Conservation (phyloP, 805 yeast species). For the Debaryomyces castellii region DNA sequence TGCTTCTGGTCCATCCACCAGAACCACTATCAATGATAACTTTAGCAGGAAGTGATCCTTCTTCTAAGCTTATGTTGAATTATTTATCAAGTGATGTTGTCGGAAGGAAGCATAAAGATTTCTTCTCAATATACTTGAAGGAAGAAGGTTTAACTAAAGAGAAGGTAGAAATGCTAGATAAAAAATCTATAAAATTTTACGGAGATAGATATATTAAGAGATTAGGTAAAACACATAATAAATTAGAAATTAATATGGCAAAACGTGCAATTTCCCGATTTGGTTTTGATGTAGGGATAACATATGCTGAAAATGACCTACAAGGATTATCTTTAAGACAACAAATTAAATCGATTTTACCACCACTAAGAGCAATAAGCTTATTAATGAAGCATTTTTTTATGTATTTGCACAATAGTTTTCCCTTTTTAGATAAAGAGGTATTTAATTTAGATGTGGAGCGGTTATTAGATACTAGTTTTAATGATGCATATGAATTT, state of each 20-base stretch:
- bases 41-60: neutral
- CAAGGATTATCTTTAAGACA: neutral
- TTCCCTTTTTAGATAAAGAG: constrained; percentile 3
- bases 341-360: neutral
- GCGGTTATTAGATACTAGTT: neutral
- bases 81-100: neutral
- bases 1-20: neutral
- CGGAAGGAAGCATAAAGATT: neutral
- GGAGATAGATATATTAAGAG: constrained; percentile 2
- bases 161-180: constrained; percentile 1
- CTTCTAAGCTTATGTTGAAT: neutral
- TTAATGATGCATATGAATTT: neutral
- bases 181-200: constrained; percentile 2
- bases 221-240: neutral
- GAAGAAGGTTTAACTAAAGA: neutral
- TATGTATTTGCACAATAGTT: neutral
- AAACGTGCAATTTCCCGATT: constrained; percentile 3
- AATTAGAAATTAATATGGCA: neutral
- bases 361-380: neutral
- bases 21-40: neutral
- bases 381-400: constrained; percentile 2
- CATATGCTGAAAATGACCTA: neutral
- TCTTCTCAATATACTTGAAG: neutral
- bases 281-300: constrained; percentile 2
- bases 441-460: neutral